Base-by-base conservation (phyloP, 176 grass and related monocot genomes). In the Rhynchospora breviuscula region DNA sequence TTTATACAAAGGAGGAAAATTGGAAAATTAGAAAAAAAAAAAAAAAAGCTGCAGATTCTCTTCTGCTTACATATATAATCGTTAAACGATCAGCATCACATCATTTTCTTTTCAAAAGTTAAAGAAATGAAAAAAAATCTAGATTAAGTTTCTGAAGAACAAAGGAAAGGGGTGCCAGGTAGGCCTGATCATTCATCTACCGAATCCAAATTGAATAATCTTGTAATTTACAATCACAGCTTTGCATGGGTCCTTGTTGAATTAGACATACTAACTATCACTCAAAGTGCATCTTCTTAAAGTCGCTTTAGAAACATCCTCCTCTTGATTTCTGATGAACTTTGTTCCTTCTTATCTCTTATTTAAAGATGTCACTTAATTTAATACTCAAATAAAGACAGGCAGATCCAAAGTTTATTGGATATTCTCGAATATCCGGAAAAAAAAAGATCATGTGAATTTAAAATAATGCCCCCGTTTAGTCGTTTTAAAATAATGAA, bases 61-160 rank as follows among this genome's bases (percentile, higher is more conserved):
- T 78, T 1, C 1, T 53, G 10, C 11, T 31, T 29, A 15, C 8
- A 35, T 8, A 43, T 17, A 51, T 74, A 15, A 46, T 31, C 59
- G 57, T 62, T 80, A 61, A 80, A 10, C 31, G 62, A 61, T 80
- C 78, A 80, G 18, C 78, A 80, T 80, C 56, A 80, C 25, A 80
- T 62, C 33, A 62, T 80, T 80, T 61, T 49, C 7, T 21, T 80
- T 44, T 80, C n/a, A 0, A 80, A 80, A 40, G 58, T 29, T 80
- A 43, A 45, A 80, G 14, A 80, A 80, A 59, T 29, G 26, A 40
- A n/a, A 59, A 72, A 4, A 19, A 78, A 47, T 25, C 21, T 18
- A 68, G 6, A 43, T 31, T 12, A 69, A 69, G 66, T 69, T 44
- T 69, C 33, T 69, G 57, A 22, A 21, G 5, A 80, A 80, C 12